Evolutionary conservation across 768 basidiomycete genomes (phyloP).

Genomic region (Termitomyces sp.): DNA sequence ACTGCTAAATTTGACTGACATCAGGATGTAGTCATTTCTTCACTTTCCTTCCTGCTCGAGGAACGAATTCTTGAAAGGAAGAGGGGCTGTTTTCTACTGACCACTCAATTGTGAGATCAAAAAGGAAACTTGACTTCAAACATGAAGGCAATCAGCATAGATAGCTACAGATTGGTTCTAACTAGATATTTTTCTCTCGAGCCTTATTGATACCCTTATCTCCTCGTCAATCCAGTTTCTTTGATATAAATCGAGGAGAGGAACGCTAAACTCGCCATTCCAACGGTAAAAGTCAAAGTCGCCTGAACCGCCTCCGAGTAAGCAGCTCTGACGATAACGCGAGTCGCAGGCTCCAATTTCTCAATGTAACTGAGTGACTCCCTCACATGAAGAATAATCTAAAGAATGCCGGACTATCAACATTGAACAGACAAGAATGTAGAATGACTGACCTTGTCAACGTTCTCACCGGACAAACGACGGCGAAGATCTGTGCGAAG

Average conservation of each 20-base stretch:
- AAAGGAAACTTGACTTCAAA: no score
- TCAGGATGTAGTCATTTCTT: no score
- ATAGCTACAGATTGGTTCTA: no score
- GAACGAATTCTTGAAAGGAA: no score
- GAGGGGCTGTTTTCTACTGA: no score
- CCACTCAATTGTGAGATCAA: no score
- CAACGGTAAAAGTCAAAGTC: conserved; percentile 42
- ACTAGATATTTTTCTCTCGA: background rate
- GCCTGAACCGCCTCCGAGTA: conserved; percentile 42
- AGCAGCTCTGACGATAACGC: conserved; percentile 29
- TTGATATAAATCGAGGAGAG: conserved; percentile 47
- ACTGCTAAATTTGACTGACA: no score
- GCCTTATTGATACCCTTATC: background rate
- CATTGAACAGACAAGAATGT: no score
- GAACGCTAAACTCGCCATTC: conserved; percentile 32
- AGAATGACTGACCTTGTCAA: conserved; percentile 42
- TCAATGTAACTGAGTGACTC: conserved; percentile 44
- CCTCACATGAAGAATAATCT: conserved; percentile 46
- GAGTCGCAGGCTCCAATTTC: conserved; percentile 31
- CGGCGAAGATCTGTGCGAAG: conserved; percentile 37
- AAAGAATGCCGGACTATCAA: background rate
- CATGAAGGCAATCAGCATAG: no score
- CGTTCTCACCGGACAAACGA: conserved; percentile 36
- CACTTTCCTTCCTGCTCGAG: no score
- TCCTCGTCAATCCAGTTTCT: conserved; percentile 33